Conservation (phyloP, 192 early-diverging fungal genomes). For the Coemansia biformis region DNA sequence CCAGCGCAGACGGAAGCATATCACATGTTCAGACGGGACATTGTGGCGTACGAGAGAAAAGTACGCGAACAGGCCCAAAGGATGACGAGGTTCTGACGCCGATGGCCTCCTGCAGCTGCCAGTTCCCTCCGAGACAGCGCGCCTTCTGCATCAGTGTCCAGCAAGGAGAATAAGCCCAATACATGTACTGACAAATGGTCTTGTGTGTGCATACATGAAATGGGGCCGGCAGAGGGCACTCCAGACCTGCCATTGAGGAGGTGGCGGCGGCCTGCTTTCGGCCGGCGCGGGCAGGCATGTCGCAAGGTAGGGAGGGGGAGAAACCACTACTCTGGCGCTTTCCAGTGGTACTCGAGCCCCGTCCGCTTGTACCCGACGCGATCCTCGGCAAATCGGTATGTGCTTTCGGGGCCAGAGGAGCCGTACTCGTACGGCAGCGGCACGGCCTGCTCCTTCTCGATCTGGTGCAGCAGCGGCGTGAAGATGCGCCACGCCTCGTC, state of each 20-base stretch:
- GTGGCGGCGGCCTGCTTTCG: no score
- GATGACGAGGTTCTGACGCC: constrained; percentile 17
- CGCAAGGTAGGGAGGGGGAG: background rate
- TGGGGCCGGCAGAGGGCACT: no score
- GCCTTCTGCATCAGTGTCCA: no score
- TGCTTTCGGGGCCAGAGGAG: constrained; percentile 70
- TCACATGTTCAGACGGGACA: constrained; percentile 49
- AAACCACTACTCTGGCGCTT: constrained; percentile 24
- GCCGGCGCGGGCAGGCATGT: no score
- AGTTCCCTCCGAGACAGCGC: no score
- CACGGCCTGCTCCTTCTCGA: constrained; percentile 62
- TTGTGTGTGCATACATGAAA: no score
- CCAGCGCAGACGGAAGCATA: constrained; percentile 63
- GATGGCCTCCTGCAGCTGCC: no score
- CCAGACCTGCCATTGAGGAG: no score
- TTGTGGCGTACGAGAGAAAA: constrained; percentile 51
- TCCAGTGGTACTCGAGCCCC: constrained; percentile 47
- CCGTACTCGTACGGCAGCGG: constrained; percentile 78
- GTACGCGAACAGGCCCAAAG: constrained; percentile 57
- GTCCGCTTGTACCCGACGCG: constrained; percentile 50
- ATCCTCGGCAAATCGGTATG: constrained; percentile 60
- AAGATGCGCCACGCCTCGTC: constrained; percentile 98
- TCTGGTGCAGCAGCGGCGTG: constrained; percentile 88
- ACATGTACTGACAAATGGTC: no score
- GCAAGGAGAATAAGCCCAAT: no score